Evolutionary conservation across 2,329 filamentous ascomycete genomes (phyloP).

Genomic region (Akanthomyces dipterigenus): DNA sequence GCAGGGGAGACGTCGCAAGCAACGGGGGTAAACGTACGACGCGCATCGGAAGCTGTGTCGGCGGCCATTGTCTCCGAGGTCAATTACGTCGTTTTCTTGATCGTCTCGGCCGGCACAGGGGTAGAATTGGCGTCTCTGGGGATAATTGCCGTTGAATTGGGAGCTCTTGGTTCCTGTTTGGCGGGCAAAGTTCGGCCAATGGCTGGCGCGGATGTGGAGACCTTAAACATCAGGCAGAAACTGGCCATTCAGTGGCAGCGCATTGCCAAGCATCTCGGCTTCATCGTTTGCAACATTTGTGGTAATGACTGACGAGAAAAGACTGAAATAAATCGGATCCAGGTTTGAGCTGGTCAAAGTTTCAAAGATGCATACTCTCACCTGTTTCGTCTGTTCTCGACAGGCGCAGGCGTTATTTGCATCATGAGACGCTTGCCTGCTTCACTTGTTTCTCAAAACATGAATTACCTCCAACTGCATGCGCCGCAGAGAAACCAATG

Average conservation of each 20-base stretch:
- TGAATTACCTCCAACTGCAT: neutral
- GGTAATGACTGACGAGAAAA: neutral
- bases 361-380: neutral
- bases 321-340: neutral
- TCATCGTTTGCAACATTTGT: neutral
- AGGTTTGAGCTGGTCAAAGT: neutral
- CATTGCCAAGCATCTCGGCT: neutral
- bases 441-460: neutral
- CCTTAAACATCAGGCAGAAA: constrained; percentile 12
- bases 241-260: neutral
- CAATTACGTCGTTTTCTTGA: constrained; percentile 24
- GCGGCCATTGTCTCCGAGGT: constrained; percentile 29
- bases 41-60: constrained; percentile 30
- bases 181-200: constrained; percentile 12
- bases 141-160: constrained; percentile 1
- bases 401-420: neutral
- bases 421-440: neutral
- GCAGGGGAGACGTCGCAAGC: constrained; percentile 8
- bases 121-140: neutral
- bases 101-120: neutral
- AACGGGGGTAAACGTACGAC: constrained; percentile 26
- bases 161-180: constrained; percentile 15
- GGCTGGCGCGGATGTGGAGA: constrained; percentile 2
- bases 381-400: neutral
- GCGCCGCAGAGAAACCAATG: neutral